Conservation (phyloP, 192 early-diverging fungal species). For the Coemansia sp. region DNA sequence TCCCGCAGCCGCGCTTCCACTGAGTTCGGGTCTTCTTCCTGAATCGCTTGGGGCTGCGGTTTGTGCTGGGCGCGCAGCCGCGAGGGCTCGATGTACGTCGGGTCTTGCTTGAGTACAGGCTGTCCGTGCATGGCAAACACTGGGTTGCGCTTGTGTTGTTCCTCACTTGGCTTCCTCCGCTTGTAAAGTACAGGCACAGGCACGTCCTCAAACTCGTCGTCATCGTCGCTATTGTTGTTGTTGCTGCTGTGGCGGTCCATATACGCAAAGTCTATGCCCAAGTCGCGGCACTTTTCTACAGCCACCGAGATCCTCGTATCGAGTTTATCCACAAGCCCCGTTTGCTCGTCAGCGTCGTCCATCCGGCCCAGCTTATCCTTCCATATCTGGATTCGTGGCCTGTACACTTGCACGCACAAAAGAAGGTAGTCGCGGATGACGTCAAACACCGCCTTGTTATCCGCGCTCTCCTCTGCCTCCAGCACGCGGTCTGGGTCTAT, state of each 20-base stretch:
- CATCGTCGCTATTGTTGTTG: background rate
- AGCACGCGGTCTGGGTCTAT: conserved; percentile 53
- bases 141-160: conserved; percentile 14
- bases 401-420: conserved; percentile 49
- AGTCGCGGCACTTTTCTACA: conserved; percentile 40
- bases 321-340: conserved; percentile 35
- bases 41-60: background rate
- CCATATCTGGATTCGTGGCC: conserved; percentile 53
- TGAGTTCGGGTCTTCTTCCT: conserved; percentile 5
- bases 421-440: conserved; percentile 58
- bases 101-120: conserved; percentile 12
- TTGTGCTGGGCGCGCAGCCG: conserved; percentile 3
- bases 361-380: conserved; percentile 34
- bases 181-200: background rate
- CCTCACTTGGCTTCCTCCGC: background rate
- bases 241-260: background rate
- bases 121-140: conserved; percentile 40
- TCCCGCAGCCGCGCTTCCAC: conserved; percentile 53
- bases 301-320: conserved; percentile 42
- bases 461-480: conserved; percentile 54
- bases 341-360: conserved; percentile 16
- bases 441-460: conserved; percentile 47
- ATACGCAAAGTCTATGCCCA: conserved; percentile 12
- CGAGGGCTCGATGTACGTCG: conserved; percentile 19
- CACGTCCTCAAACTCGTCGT: conserved; percentile 46